Evolutionary conservation across 176 grass and related monocot species (phyloP), one percentile per base, ranked within the genome.

Genomic region (Areca catechu): DNA sequence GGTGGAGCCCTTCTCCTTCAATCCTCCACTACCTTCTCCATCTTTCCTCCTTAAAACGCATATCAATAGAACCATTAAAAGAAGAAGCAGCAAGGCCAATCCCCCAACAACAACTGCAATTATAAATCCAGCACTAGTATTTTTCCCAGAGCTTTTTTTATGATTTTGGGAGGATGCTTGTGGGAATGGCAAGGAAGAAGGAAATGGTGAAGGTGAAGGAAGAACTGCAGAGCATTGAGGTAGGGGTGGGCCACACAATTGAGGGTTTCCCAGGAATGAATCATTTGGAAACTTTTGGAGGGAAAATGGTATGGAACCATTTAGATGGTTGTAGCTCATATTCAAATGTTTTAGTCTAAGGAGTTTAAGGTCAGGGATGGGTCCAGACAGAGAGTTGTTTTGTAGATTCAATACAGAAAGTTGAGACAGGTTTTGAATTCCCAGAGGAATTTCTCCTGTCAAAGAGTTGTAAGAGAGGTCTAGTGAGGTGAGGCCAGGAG

Each of bases 401-500:
- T 79, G 74, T 65, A 95, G 77, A 73, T 95, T 85, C 5, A 95
- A 58, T 54, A 80, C 21, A 70, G 74, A 76, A 51, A 95, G 55
- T 53, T 67, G 77, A 24, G 84, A 88, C 34, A 95, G 80, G 76
- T 95, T 88, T 56, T 79, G 77, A 66, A 95, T 53, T 56, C 64
- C 49, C 29, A 48, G 20, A 56, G 77, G 84, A 25, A 95, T 95
- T 70, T 89, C 58, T 67, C 94, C 93, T 53, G 65, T 82, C 5
- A 92, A 87, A 49, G 79, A 92, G 53, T 98, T 98, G 53, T 83
- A 85, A 57, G 93, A 98, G 47, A 98, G 84, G 65, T 98, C 93
- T 53, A 98, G 75, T 14, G 55, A 57, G 56, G 48, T 80, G 49
- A 98, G 79, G 60, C 60, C 53, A 54, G 73, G 78, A 52, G 93